Conservation (phyloP, 2,329 filamentous ascomycete species). For the Aspergillus aculeatinus region DNA sequence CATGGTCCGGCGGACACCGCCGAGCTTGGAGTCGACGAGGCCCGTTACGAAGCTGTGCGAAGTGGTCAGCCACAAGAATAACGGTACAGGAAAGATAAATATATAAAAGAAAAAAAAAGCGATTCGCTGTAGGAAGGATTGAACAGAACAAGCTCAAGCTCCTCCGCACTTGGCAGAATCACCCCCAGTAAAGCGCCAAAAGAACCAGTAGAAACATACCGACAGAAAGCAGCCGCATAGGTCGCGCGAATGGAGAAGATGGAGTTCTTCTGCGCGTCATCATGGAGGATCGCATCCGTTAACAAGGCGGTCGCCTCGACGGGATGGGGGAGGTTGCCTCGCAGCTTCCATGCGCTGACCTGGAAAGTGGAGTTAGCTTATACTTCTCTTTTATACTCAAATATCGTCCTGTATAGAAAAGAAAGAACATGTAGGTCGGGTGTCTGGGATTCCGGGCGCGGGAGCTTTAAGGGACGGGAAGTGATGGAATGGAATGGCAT, state of each 20-base stretch:
- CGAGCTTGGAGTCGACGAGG: conserved; percentile 45
- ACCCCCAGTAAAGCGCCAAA: no score
- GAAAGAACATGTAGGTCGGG: no score
- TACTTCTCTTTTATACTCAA: not conserved
- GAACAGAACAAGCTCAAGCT: no score
- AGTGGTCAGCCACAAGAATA: no score
- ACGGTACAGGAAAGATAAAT: not conserved
- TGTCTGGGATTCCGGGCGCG: no score
- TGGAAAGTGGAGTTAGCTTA: conserved; percentile 15
- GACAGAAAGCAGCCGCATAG: conserved; percentile 48
- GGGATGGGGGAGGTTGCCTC: conserved; percentile 46
- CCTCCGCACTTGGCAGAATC: no score
- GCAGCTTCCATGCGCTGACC: conserved; percentile 48
- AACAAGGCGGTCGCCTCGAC: conserved; percentile 48
- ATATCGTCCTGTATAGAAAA: no score
- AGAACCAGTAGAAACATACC: conserved; percentile 29
- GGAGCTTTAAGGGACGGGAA: no score
- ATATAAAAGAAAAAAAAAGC: not conserved
- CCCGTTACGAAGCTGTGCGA: conserved; percentile 44
- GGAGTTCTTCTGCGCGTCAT: conserved; percentile 42
- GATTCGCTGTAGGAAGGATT: no score
- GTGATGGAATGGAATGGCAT: not conserved
- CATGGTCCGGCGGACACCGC: conserved; percentile 45
- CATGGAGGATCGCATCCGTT: conserved; percentile 48
- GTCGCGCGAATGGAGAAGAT: conserved; percentile 47